Base-by-base conservation (phyloP, 2,329 filamentous ascomycete species). In the Coniochaeta pulveracea region DNA sequence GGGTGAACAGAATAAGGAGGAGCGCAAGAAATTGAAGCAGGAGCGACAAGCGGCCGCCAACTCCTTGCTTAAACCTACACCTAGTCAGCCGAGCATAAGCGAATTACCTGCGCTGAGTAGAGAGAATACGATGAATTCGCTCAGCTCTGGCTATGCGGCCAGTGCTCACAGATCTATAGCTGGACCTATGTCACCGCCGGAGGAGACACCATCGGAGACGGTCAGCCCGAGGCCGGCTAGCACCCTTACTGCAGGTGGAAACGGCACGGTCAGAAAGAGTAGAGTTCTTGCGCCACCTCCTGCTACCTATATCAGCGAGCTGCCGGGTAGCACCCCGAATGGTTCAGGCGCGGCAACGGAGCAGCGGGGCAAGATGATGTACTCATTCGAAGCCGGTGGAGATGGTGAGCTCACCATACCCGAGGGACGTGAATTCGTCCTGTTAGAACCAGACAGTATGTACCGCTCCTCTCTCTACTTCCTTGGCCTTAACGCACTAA, bases 1-100 rank as follows among this genome's bases (percentile, higher is more conserved):
- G 0, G 91, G 91, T 32, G 91, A 96, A 51, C 76, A 91, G 51
- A 80, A 69, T 41, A 98, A 96, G 57, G 91, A 96, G 41, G 88
- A 94, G 47, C 88, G 80, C 62, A 98, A 95, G 66, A 93, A 88
- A 48, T 68, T 93, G 45, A 96, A 96, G 58, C 70, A 72, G 26
- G 80, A 88, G 52, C 74, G 88, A 39, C 89, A 96, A 58, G 80
- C 83, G 38, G 69, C 78, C 4, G 81, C 88, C 10, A 83, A 80
- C 47, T 61, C 74, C 19, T 52, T 72, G 16, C 53, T 73, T 6
- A 63, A 61, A 25, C 63, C 72, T 1, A 55, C 56, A 14, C 52
- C 58, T n/a, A 51, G 11, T n/a, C 12, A 61, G 6, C 49, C 61
- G 10, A 58, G 66, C 12, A 66, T 70, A 11, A 63, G 76, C 4